Base-by-base conservation (phyloP, 768 basidiomycete species). In the Lentinula aciculospora region DNA sequence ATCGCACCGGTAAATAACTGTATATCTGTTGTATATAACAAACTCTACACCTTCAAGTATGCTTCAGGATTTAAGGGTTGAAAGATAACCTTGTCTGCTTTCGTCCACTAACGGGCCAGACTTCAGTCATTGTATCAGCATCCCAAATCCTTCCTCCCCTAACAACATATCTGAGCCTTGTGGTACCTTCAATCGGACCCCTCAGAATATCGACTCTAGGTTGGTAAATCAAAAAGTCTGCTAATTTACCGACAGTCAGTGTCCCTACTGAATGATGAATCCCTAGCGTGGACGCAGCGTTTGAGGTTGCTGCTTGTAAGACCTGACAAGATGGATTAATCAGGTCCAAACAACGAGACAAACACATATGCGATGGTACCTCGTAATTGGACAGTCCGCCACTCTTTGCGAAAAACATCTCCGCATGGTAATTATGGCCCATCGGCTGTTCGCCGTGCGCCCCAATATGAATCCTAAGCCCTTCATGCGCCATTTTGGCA, bases 371-470 rank as follows among this genome's bases (percentile, higher is more conserved):
- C 27, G 25, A n/a, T 37, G 3, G 34, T 45, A 85, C 87, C 77
- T 89, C 85, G 62, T 87, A 89, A 64, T 85, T 87, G 27, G 70
- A 81, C 62, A 89, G 69, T 1, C 88, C 88, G 17, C 88, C 88
- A 9, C 74, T 71, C 47, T 74, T 72, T 25, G 84, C 74, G 66
- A 86, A 88, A 48, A 71, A 76, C 83, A 89, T 86, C 64, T 90
- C 88, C 19, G 83, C 80, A 59, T 90, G 88, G 62, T 89, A 90
- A 70, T 86, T 86, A 23, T 84, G 65, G 0, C 88, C 88, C 17
- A 88, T 68, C 0, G 88, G 88, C 2, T 81, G 79, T 66, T 89
- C 84, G 13, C 88, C 88, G 64, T 90, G 88, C 0, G 87, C 87
- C 19, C 88, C 88, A 58, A 90, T 85, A 63, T 86, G 83, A 3